A percentile compares a stretch with the other conserved stretches of the same genome.
Conservation (phyloP, 805 yeast genomes). For the Myxozyma sirexii region DNA sequence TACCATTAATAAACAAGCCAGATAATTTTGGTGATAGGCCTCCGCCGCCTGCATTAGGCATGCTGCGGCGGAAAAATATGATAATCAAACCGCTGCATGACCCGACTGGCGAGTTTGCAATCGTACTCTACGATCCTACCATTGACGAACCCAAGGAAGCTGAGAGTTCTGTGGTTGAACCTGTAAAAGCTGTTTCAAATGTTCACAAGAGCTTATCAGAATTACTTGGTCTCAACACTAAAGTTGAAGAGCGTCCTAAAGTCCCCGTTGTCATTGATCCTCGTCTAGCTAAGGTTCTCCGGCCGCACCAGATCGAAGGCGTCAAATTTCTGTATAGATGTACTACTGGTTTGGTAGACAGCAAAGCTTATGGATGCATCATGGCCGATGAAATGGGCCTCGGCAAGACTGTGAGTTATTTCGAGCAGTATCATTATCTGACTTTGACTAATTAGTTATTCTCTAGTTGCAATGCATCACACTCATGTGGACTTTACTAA, state of each 20-base stretch:
- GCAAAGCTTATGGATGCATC: constrained; percentile 86
- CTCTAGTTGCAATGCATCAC: constrained; percentile 72
- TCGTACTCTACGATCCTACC: constrained; percentile 93
- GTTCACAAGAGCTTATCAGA: constrained; percentile 72
- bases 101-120: constrained; percentile 90
- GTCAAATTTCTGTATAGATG: constrained; percentile 88
- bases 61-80: constrained; percentile 60
- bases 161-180: constrained; percentile 11
- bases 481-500: constrained; percentile 86
- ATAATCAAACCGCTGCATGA: constrained; percentile 96
- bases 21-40: constrained; percentile 16
- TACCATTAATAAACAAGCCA: constrained; percentile 25
- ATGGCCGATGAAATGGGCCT: constrained; percentile 99
- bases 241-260: constrained; percentile 63
- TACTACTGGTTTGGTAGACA: constrained; percentile 71
- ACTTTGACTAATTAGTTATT: background rate
- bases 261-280: constrained; percentile 98
- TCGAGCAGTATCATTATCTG: background rate
- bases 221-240: constrained; percentile 68
- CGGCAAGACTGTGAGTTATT: constrained; percentile 63
- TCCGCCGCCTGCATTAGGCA: constrained; percentile 84
- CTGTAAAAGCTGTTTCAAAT: constrained; percentile 3
- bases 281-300: constrained; percentile 70
- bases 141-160: constrained; percentile 55
- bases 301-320: constrained; percentile 98